Conservation (phyloP, 768 basidiomycete species). For the Mycena sanguinolenta region DNA sequence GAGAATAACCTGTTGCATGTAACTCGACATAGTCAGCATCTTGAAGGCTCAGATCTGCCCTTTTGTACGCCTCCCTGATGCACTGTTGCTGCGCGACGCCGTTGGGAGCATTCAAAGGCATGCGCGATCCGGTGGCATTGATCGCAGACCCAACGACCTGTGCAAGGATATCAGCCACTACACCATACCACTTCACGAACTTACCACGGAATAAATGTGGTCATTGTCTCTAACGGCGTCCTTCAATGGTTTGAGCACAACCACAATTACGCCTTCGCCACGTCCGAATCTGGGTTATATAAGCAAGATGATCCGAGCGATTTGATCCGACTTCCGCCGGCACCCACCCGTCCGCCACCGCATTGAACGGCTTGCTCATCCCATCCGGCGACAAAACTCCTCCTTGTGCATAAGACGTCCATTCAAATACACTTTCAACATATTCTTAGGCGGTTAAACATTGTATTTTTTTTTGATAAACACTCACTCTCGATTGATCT, state of each 20-base stretch:
- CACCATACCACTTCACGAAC: background rate
- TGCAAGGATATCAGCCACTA: background rate
- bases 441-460: too few species aligned
- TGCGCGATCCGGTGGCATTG: background rate
- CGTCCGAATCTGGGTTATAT: background rate
- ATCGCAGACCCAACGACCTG: slow-evolving; percentile 4
- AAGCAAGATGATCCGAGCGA: background rate
- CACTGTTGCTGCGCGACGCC: background rate
- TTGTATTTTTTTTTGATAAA: too few species aligned
- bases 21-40: slow-evolving; percentile 4
- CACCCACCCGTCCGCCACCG: slow-evolving; percentile 4
- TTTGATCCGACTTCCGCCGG: too few species aligned
- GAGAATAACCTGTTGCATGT: slow-evolving; percentile 1
- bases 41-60: background rate
- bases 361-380: slow-evolving; percentile 33
- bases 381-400: slow-evolving; percentile 19
- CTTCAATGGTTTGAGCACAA: slow-evolving; percentile 28
- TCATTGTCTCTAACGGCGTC: slow-evolving; percentile 47
- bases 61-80: background rate
- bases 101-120: background rate
- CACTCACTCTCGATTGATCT: too few species aligned
- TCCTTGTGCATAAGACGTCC: slow-evolving; percentile 3
- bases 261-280: slow-evolving; percentile 42
- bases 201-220: slow-evolving; percentile 40
- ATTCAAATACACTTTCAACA: too few species aligned